A percentile compares a stretch with the other conserved stretches of the same genome.
These are phyloP conservation scores for Suhomyces wounanorum DNA, from an alignment of 1,139 yeast genomes.

Conservation along the genomic window DNA sequence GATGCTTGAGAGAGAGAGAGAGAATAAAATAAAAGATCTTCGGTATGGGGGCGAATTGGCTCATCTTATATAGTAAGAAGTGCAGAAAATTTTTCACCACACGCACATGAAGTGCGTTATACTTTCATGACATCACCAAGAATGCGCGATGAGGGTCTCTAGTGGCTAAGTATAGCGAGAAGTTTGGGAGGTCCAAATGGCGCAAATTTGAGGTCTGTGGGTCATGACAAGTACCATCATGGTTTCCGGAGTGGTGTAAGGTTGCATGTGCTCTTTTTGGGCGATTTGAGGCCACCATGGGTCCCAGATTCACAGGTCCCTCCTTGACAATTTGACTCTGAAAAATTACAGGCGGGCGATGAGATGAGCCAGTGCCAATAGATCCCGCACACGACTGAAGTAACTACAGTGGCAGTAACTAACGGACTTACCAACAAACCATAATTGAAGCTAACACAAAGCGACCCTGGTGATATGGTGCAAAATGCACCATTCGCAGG, in stretches of 20 bases:
- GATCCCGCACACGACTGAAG: conserved; percentile 6
- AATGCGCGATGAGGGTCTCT: conserved; percentile 1
- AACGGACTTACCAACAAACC: background rate
- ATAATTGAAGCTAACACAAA: background rate
- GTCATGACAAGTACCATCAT: background rate
- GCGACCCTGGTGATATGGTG: background rate
- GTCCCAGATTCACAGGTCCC: background rate
- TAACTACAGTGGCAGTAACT: background rate
- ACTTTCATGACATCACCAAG: conserved; percentile 9
- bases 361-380: conserved; percentile 4
- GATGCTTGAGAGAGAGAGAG: conserved; percentile 16
- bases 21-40: conserved; percentile 12
- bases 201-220: background rate
- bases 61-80: conserved; percentile 6
- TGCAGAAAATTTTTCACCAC: conserved; percentile 9
- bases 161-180: background rate
- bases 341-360: conserved; percentile 8
- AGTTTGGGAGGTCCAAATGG: background rate
- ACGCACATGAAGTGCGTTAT: background rate
- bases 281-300: background rate
- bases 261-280: no score
- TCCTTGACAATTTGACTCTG: background rate
- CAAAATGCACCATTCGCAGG: background rate
- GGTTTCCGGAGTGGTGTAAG: background rate
- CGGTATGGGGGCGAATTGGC: conserved; percentile 5